Evolutionary conservation across 768 basidiomycete genomes (phyloP), one percentile per base, ranked within the genome.

Genomic region (Suillus discolor): DNA sequence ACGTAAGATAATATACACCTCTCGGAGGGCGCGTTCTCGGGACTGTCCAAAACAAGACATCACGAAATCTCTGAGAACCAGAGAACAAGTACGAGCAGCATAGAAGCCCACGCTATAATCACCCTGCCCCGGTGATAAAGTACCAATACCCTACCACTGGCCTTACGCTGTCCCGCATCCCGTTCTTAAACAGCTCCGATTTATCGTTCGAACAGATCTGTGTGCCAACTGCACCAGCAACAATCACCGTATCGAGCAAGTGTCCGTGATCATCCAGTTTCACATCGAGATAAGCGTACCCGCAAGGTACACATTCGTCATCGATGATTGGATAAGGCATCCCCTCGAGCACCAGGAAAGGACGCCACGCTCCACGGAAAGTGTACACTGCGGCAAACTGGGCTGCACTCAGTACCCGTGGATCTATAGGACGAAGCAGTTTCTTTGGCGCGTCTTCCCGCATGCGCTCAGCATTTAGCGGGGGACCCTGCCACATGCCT

Each of bases 101-200:
- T 31, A 55, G 6, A 1, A 55, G 13, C 31, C 5, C 6, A 34
- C 18, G 6, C 31, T n/a, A 49, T 47, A 54, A 54, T 55, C 54
- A 55, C 18, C 54, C 18, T 12, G 54, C 18, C 31, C 54, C 54
- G 7, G 31, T 34, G 31, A 55, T 41, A 44, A 79, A 70, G 57
- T 73, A 69, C 77, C 77, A 78, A 77, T 75, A 78, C 9, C 70
- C 77, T 28, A 69, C 66, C n/a, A 79, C 65, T 1, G 77, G 78
- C 57, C 69, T 68, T 23, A 78, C 71, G 4, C 72, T 79, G 57
- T 78, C 78, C 64, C 75, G 67, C 66, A 72, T 55, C n/a, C 77
- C 77, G 18, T 74, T 73, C 42, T 71, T 66, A 63, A 77, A 78
- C 61, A 79, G 51, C 57, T 75, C 71, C n/a, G 71, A 70, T 65